Conservation (phyloP, 257 asterid genomes). For the Przewalskia tangutica region DNA sequence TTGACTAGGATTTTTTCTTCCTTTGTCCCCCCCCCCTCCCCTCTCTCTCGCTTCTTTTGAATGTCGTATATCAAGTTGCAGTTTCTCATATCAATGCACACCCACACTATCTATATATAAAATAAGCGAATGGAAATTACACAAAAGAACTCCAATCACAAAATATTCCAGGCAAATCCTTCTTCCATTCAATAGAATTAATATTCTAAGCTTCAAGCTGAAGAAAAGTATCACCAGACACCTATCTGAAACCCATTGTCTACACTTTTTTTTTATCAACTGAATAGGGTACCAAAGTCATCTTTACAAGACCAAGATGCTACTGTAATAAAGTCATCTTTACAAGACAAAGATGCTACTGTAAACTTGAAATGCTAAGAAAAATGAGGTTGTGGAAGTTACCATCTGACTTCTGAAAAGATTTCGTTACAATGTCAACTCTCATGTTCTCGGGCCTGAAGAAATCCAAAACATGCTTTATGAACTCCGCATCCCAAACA, state of each 20-base stretch:
- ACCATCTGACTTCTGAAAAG: constrained; percentile 58
- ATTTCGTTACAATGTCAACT: constrained; percentile 68
- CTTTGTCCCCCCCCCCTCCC: neutral
- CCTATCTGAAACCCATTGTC: neutral
- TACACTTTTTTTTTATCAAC: neutral
- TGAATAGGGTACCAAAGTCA: neutral
- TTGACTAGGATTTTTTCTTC: no score
- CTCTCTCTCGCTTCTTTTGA: neutral
- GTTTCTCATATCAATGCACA: neutral
- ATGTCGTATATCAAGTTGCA: neutral
- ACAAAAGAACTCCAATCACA: neutral
- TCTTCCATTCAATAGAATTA: neutral
- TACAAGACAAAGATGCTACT: neutral
- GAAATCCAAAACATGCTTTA: constrained; percentile 54
- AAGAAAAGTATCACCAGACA: neutral
- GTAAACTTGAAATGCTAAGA: neutral
- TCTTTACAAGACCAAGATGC: neutral
- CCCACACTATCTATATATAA: neutral
- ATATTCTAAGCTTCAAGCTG: neutral
- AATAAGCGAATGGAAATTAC: neutral
- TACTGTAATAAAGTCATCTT: neutral
- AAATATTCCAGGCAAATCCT: neutral
- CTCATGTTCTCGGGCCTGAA: constrained; percentile 95
- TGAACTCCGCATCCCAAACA: constrained; percentile 75
- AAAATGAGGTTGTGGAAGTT: constrained; percentile 8